A percentile compares a stretch with the other conserved stretches of the same genome.
Conservation (phyloP, 2,329 filamentous ascomycete species). For the Trichoderma brevicompactum region DNA sequence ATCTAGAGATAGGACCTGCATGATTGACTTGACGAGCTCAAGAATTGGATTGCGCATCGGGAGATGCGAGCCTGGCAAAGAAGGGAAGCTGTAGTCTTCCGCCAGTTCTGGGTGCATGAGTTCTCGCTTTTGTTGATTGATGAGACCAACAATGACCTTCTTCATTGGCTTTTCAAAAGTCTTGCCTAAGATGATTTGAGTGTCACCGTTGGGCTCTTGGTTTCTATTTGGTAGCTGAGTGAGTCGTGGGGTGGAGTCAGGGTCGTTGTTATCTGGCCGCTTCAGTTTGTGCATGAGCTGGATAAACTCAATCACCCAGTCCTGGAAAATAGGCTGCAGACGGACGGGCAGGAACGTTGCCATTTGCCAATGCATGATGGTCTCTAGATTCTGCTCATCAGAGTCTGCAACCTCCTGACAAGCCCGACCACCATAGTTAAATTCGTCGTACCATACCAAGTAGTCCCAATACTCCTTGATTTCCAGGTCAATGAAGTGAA, state of each 20-base stretch:
- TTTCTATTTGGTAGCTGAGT: constrained; percentile 64
- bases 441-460: constrained; percentile 97
- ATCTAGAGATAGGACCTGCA: constrained; percentile 90
- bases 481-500: constrained; percentile 95
- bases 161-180: constrained; percentile 87
- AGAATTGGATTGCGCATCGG: constrained; percentile 69
- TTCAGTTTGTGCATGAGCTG: constrained; percentile 91
- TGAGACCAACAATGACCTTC: constrained; percentile 81
- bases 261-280: constrained; percentile 60
- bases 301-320: constrained; percentile 95
- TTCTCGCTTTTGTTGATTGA: constrained; percentile 85
- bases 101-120: constrained; percentile 87
- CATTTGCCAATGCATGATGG: constrained; percentile 98
- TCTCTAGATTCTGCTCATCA: constrained; percentile 77
- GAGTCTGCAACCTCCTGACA: constrained; percentile 78
- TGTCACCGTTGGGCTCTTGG: constrained; percentile 62
- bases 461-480: constrained; percentile 99
- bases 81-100: constrained; percentile 83
- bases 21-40: constrained; percentile 89
- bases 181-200: constrained; percentile 73
- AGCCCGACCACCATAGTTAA: constrained; percentile 96
- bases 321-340: constrained; percentile 82
- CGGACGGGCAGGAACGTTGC: constrained; percentile 81
- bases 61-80: constrained; percentile 72
- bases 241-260: constrained; percentile 57